Percentiles rank a stretch among this genome's conserved stretches.
These are phyloP conservation scores for Dactylonectria estremocensis DNA, from an alignment of 2,329 filamentous ascomycete species.

Conservation along the genomic window DNA sequence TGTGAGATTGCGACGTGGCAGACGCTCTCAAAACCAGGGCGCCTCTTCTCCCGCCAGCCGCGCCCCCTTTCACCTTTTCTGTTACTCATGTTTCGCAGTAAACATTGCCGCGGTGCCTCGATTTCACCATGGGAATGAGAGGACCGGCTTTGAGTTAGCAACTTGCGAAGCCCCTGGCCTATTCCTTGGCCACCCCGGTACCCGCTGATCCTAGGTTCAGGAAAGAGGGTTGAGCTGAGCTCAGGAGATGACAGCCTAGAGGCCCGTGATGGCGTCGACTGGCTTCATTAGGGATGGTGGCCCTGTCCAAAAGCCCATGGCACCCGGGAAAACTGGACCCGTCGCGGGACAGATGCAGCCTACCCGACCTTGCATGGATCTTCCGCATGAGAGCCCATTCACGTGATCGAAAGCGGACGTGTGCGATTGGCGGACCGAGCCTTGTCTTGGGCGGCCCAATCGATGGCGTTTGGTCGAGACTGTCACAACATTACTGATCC, in stretches of 20 bases:
- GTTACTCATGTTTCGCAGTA: neutral
- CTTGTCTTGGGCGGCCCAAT: conserved; percentile 50
- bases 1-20: conserved; percentile 52
- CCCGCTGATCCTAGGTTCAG: conserved; percentile 4
- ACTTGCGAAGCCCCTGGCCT: neutral
- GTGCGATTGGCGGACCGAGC: conserved; percentile 58
- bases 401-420: conserved; percentile 54
- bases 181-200: conserved; percentile 15
- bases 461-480: conserved; percentile 37
- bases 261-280: conserved; percentile 39
- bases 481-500: conserved; percentile 42
- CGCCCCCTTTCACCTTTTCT: conserved; percentile 31
- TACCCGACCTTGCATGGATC: conserved; percentile 51
- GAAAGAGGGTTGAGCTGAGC: conserved; percentile 13
- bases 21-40: conserved; percentile 23
- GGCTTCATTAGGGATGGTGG: conserved; percentile 44
- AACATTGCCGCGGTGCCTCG: neutral
- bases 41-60: conserved; percentile 17
- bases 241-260: conserved; percentile 31
- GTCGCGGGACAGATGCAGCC: conserved; percentile 53
- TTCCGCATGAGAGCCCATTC: conserved; percentile 53
- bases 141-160: neutral
- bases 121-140: neutral
- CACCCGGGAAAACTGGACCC: conserved; percentile 49
- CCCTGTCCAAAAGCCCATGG: conserved; percentile 38